Conservation (phyloP, 306 rosid species). For the Vigna reflexopilosa region DNA sequence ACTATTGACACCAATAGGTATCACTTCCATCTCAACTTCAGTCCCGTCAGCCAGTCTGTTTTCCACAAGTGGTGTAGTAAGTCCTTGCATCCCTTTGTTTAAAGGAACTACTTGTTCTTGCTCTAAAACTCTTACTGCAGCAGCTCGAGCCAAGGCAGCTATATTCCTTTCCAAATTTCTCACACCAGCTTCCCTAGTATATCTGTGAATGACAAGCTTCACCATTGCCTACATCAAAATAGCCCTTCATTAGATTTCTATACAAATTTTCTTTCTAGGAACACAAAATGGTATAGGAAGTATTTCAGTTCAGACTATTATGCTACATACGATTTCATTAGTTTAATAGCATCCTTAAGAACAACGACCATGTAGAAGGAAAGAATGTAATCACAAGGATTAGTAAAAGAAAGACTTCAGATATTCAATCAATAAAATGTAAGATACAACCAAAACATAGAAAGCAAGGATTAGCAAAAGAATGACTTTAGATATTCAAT, state of each 20-base stretch:
- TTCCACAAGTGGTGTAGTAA: constrained; percentile 83
- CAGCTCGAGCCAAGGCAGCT: constrained; percentile 97
- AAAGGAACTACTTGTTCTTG: constrained; percentile 81
- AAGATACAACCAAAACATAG: constrained; percentile 12
- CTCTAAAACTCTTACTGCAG: constrained; percentile 95
- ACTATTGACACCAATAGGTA: constrained; percentile 82
- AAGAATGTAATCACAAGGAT: constrained; percentile 30
- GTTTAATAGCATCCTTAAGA: constrained; percentile 17
- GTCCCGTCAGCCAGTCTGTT: constrained; percentile 89
- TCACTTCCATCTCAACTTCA: constrained; percentile 98
- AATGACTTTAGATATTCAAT: constrained; percentile 11
- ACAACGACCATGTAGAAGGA: constrained; percentile 3
- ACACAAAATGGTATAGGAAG: background rate
- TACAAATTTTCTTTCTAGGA: constrained; percentile 17
- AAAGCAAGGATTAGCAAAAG: constrained; percentile 21
- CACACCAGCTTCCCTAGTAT: constrained; percentile 99
- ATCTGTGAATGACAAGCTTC: constrained; percentile 79
- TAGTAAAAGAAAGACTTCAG: constrained; percentile 10
- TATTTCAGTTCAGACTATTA: constrained; percentile 4
- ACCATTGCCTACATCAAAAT: constrained; percentile 73
- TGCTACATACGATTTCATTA: constrained; percentile 17
- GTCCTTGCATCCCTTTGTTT: constrained; percentile 78
- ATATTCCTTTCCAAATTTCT: constrained; percentile 91
- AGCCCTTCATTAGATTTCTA: constrained; percentile 32
- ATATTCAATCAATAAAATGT: constrained; percentile 14